Percentiles rank a stretch among this genome's conserved stretches.
phyloP scores from a whole-genome alignment of 495 filamentous ascomycete genomes.

The Hyaloscypha bicolor region DNA sequence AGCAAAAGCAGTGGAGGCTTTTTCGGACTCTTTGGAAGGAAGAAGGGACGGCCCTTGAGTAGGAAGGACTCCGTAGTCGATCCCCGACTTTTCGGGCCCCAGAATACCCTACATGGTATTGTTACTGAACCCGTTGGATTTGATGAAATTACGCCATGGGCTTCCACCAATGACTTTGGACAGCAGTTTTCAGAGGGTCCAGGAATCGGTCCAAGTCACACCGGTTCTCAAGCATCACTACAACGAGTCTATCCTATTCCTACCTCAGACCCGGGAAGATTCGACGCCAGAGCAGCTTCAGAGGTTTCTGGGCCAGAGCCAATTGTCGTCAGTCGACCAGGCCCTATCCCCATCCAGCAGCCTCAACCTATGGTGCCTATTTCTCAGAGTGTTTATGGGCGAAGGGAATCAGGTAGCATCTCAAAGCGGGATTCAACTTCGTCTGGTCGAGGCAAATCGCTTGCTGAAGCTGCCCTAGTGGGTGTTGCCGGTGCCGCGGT shows the following conservation, averaged over 20 bases:
- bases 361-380: constrained; percentile 60
- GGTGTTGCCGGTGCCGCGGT: constrained; percentile 51
- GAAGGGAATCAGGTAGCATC: constrained; percentile 31
- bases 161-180: constrained; percentile 30
- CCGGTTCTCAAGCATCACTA: constrained; percentile 42
- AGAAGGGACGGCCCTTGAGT: constrained; percentile 26
- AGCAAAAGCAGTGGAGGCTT: constrained; percentile 10
- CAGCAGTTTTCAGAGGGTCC: constrained; percentile 9
- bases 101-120: constrained; percentile 52
- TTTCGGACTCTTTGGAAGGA: constrained; percentile 30
- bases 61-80: constrained; percentile 49
- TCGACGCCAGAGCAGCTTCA: constrained; percentile 51
- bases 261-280: constrained; percentile 61
- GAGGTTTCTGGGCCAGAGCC: constrained; percentile 42
- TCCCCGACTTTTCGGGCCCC: constrained; percentile 53
- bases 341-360: constrained; percentile 57
- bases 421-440: constrained; percentile 35
- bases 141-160: constrained; percentile 33
- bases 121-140: constrained; percentile 56
- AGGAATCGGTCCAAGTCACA: constrained; percentile 30
- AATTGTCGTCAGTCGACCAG: constrained; percentile 37
- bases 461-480: constrained; percentile 49
- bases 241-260: constrained; percentile 52
- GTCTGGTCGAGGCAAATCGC: constrained; percentile 36
- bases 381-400: constrained; percentile 53